Evolutionary conservation across 176 grass and related monocot genomes (phyloP).

Genomic region (Stipa capillata): DNA sequence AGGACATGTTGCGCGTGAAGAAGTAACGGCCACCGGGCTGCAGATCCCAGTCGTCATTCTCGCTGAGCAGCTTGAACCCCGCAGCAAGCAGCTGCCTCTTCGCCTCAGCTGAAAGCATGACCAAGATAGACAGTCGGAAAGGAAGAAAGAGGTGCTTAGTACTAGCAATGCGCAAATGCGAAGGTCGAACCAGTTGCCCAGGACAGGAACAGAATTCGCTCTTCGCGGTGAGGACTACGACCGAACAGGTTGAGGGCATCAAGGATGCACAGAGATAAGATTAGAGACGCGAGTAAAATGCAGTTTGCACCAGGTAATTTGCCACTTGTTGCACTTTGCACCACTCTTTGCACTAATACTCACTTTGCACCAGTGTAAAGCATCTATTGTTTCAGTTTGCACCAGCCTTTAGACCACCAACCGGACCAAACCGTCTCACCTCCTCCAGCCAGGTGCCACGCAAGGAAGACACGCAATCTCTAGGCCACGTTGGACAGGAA

Average conservation of each 20-base stretch:
- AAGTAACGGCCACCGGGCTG: slow-evolving; percentile 94
- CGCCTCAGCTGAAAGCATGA: slow-evolving; percentile 57
- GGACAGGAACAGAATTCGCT: neutral
- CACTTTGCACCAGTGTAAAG: too few species aligned
- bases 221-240: neutral
- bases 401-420: too few species aligned
- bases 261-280: neutral
- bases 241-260: neutral
- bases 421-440: too few species aligned
- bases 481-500: too few species aligned
- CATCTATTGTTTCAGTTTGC: too few species aligned
- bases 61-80: slow-evolving; percentile 74
- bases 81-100: slow-evolving; percentile 76
- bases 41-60: slow-evolving; percentile 90
- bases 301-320: too few species aligned
- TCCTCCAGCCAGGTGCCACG: too few species aligned
- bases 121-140: neutral
- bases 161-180: neutral
- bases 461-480: too few species aligned
- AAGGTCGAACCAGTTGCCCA: neutral
- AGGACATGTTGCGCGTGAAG: slow-evolving; percentile 97
- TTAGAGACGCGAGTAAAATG: too few species aligned
- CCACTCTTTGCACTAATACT: too few species aligned
- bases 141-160: neutral
- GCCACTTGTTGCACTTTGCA: too few species aligned